Conservation (phyloP, 2,329 filamentous ascomycete genomes). For the Pseudocercospora eumusae region DNA sequence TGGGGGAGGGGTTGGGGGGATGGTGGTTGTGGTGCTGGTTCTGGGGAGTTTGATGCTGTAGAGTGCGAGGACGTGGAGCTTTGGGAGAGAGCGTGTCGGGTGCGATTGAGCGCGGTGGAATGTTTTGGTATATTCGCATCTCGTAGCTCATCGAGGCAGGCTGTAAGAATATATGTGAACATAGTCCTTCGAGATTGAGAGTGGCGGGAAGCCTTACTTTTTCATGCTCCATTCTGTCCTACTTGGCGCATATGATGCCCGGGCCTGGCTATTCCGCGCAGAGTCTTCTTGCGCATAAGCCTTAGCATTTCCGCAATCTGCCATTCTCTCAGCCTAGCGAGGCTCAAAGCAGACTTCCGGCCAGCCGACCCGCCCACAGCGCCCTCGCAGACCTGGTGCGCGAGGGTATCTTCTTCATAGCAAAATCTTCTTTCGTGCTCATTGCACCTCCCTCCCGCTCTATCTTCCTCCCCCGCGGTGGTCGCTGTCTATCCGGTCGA, state of each 20-base stretch:
- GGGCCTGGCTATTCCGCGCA: background rate
- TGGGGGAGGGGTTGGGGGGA: background rate
- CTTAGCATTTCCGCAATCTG: background rate
- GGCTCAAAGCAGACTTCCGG: background rate
- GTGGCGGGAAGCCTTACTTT: conserved; percentile 17
- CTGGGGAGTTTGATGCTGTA: background rate
- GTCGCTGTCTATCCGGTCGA: conserved; percentile 43
- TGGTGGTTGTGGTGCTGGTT: background rate
- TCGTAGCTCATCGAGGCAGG: background rate
- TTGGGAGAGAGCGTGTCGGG: background rate
- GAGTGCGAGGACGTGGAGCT: background rate
- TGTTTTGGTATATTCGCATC: background rate
- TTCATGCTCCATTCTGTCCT: conserved; percentile 7
- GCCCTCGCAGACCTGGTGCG: background rate
- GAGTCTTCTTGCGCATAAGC: background rate
- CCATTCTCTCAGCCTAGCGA: background rate
- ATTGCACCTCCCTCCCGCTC: background rate
- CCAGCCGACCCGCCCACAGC: background rate
- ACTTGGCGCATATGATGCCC: conserved; percentile 17
- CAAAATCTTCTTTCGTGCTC: background rate
- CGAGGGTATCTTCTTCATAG: background rate
- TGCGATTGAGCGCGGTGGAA: background rate
- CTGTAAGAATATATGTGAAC: background rate
- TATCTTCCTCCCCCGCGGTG: conserved; percentile 29
- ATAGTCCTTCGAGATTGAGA: background rate